Evolutionary conservation across 495 filamentous ascomycete species (phyloP).

Genomic region (Lasiosphaeria ovina): DNA sequence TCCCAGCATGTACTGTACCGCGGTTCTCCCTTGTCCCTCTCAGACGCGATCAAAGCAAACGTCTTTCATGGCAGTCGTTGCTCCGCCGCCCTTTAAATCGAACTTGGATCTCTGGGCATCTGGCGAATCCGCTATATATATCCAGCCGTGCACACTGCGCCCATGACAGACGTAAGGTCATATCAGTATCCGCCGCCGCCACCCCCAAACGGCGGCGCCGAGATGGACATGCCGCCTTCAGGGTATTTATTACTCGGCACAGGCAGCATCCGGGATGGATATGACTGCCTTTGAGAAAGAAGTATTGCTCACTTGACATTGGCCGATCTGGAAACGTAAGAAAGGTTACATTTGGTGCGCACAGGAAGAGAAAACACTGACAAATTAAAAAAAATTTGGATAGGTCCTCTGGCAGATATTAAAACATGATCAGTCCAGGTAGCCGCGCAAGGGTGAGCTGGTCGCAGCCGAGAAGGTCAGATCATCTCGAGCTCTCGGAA

Average conservation of each 20-base stretch:
- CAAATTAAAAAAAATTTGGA: too few species aligned
- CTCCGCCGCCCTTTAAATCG: slow-evolving; percentile 31
- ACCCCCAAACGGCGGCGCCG: slow-evolving; percentile 42
- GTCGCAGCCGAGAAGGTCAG: too few species aligned
- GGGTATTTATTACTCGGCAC: slow-evolving; percentile 44
- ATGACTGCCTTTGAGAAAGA: slow-evolving; percentile 18
- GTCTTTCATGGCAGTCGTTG: slow-evolving; percentile 36
- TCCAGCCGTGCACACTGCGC: slow-evolving; percentile 34
- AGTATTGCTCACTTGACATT: too few species aligned
- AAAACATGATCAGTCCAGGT: too few species aligned
- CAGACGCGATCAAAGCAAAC: slow-evolving; percentile 21
- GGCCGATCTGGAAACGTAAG: too few species aligned
- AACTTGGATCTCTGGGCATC: slow-evolving; percentile 32
- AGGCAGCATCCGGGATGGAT: slow-evolving; percentile 39
- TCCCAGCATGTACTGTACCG: slow-evolving; percentile 1
- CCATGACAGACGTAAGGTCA: slow-evolving; percentile 50
- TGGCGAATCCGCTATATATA: slow-evolving; percentile 32
- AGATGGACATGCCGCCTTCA: slow-evolving; percentile 42
- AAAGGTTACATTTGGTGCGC: too few species aligned
- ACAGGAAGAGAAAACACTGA: too few species aligned
- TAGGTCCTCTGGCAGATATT: too few species aligned
- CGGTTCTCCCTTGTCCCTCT: slow-evolving; percentile 16
- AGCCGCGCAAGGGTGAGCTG: too few species aligned
- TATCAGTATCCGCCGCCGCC: slow-evolving; percentile 52
- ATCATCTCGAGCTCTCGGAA: too few species aligned